Base-by-base conservation (phyloP, 192 early-diverging fungal genomes). In the Coemansia sp. region DNA sequence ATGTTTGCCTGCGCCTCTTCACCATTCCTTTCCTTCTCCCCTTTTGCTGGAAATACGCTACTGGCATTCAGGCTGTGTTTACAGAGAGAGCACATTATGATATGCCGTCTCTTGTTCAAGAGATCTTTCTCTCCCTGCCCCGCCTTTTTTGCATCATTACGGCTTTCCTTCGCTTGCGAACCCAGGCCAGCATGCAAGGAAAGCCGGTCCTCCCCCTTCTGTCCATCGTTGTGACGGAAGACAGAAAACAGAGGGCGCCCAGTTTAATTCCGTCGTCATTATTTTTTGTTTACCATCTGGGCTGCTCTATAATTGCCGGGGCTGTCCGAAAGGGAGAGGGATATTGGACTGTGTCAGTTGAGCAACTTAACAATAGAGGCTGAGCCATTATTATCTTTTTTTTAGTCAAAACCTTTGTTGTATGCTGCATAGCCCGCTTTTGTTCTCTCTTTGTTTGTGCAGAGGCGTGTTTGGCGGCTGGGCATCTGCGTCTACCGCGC, bases 401-500 rank as follows among this genome's bases (percentile, higher is more conserved):
- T 59, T 59, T 38, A 59, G 57, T 17, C 22, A 54, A 54, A 32
- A 22, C 51, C 57, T 59, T 59, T 59, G 57, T 59, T 59, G 57
- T 12, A 38, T 12, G 51, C 51, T 54, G 51, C 22, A 54, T 22
- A 54, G 51, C 51, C 51, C 51, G 25, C 57, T 59, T 19, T 57
- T 39, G 55, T 57, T 37, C 25, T 40, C 39, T 17, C 39, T 59
- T 41, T 17, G 38, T 41, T 59, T 59, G 32, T 59, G 57, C 7
- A 41, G 38, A 59, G 57, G 57, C 57, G 57, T 59, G 32, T 59
- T 59, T 59, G 57, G 57, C 57, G 57, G 51, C 51, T 53, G 51
- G 51, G 51, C 51, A 53, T 12, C 44, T 53, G 51, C 51, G 2
- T 53, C 51, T 9, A 22, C 51, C 11, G 51, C 51, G 44, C 44